Base-by-base conservation (phyloP, 768 basidiomycete genomes). In the Pleurotus citrinopileatus region DNA sequence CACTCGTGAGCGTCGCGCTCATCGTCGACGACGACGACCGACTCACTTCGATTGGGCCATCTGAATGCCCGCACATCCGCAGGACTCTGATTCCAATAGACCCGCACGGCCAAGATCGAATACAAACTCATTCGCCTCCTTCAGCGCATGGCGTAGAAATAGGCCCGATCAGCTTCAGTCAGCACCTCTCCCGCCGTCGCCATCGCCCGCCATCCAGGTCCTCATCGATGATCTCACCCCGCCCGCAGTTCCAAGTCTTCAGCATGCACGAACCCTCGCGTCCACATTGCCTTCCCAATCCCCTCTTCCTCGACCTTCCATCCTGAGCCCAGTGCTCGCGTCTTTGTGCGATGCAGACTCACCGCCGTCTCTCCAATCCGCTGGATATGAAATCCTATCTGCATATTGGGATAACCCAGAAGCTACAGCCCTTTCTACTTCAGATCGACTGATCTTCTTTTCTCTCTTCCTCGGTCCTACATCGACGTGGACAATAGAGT, bases 381-480 rank as follows among this genome's bases (percentile, higher is more conserved):
- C 83, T 0, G 90, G 89, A 0, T 89, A 77, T 59, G 89, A 91
- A 54, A 81, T 90, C 56, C 73, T 91, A 48, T 73, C 84, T 12
- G 77, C 85, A 2, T 91, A 85, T 63, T 83, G 81, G 71, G 81
- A 87, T 61, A 83, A 84, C 62, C 71, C 67, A 19, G 81, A 83
- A 50, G 70, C 76, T 1, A 61, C 72, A 19, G 60, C 63, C 19
- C 68, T 82, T 19, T 68, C 70, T 1, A 84, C 81, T 2, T 72
- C 81, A 1, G 88, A 91, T 55, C 74, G 83, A 23, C 66, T 87
- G 8, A 73, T 82, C 0, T 85, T 83, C 55, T 82, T 90, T 50
- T 79, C 84, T 13, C 70, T 90, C 27, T 84, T 91, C 63, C 69
- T 82, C 2, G 75, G 67, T 13, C 63, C 68, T 3, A 63, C 70